These are phyloP conservation scores for Ophiostoma tasmaniense DNA, from an alignment of 2,329 filamentous ascomycete species.

Conservation along the genomic window DNA sequence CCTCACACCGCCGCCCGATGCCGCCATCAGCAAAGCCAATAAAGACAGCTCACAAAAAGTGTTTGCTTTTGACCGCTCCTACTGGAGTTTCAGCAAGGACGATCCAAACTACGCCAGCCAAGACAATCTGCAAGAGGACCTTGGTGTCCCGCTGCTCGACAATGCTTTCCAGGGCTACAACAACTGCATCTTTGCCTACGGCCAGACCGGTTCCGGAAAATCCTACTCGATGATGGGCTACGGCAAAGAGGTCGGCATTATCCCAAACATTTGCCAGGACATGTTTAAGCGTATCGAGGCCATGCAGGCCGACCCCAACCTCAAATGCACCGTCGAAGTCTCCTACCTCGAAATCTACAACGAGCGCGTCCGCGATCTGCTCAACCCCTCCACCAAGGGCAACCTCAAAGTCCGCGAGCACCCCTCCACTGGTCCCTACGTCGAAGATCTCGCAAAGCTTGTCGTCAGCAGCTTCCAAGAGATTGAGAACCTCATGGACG, in stretches of 20 bases:
- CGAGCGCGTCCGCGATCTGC: constrained; percentile 90
- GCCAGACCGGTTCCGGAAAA: constrained; percentile 96
- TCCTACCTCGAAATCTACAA: constrained; percentile 99
- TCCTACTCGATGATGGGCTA: constrained; percentile 98
- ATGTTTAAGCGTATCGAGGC: constrained; percentile 87
- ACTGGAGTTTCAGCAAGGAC: constrained; percentile 80
- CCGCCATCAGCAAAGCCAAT: constrained; percentile 51
- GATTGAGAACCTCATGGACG: constrained; percentile 97
- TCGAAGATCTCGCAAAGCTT: constrained; percentile 91
- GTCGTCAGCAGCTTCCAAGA: constrained; percentile 89
- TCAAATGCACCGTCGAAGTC: constrained; percentile 93
- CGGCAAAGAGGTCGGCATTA: constrained; percentile 66
- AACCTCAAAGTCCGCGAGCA: constrained; percentile 94
- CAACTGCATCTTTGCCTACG: constrained; percentile 98
- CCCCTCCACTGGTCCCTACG: constrained; percentile 88
- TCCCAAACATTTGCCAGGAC: constrained; percentile 91
- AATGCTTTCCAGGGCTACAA: constrained; percentile 99
- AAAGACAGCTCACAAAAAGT: constrained; percentile 64
- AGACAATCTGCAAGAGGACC: constrained; percentile 84
- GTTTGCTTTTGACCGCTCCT: constrained; percentile 96
- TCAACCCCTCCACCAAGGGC: constrained; percentile 60
- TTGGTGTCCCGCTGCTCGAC: constrained; percentile 94
- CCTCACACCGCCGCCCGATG: constrained; percentile 62
- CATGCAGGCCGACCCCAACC: constrained; percentile 68
- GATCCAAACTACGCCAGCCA: constrained; percentile 87